Base-by-base conservation (phyloP, 345 rosid genomes). In the Nasturtium officinale region DNA sequence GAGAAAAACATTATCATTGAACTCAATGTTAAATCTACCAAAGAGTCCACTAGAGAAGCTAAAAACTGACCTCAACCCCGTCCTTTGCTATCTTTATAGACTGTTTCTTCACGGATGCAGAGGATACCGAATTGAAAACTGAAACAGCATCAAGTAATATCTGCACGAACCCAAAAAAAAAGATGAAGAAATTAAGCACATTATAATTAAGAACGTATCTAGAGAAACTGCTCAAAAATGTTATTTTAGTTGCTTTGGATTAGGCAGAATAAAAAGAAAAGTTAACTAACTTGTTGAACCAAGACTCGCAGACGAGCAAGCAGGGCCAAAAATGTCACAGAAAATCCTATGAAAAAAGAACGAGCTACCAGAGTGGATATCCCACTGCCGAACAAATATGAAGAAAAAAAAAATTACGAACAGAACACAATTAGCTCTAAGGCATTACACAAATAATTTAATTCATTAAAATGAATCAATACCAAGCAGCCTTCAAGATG, bases 241-340 rank as follows among this genome's bases (percentile, higher is more conserved):
- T 47, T 54, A n/a, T 11, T 40, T 6, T 9, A 25, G 21, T 5
- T 61, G n/a, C 46, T 28, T 37, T 5, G 53, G 12, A 32, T 38
- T 48, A n/a, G 26, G 21, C 32, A 28, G 53, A 66, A 57, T 21
- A 20, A 32, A 16, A 1, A n/a, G 1, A 43, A 25, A 6, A 17
- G 7, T 55, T 5, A 56, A 78, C 92, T 76, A 83, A 91, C 99
- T 82, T 95, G 99, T 83, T 91, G 98, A 80, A 86, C 79, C 72
- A 95, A 82, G 56, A 89, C 92, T 77, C 97, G 82, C 21, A 95
- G 87, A 65, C 98, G 98, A 7, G 90, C 94, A 63, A 95, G 96
- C 82, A 89, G 71, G 13, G 98, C 87, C 87, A 95, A 75, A 71
- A 85, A 71, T 38, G 89, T 83, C 65, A 91, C 21, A 25, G 90